Conservation (phyloP, 768 basidiomycete species). For the Lentinula sp. region DNA sequence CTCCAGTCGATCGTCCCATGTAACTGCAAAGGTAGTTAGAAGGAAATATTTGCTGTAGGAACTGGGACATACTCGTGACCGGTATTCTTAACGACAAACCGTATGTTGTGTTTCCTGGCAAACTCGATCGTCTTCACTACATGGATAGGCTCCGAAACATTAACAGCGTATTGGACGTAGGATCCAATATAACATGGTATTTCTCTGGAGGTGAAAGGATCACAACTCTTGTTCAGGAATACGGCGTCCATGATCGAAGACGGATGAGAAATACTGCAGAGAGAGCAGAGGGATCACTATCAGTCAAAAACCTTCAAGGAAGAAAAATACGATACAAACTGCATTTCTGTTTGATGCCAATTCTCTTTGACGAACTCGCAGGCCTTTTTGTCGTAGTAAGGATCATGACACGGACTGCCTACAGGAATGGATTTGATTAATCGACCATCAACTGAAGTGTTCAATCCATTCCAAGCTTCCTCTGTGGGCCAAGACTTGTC, state of each 20-base stretch:
- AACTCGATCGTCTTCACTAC: constrained; percentile 9
- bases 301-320: background rate
- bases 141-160: constrained; percentile 1
- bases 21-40: constrained; percentile 6
- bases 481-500: constrained; percentile 9
- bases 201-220: constrained; percentile 11
- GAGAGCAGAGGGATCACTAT: too few species aligned
- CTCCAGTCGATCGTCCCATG: constrained; percentile 10
- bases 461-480: constrained; percentile 8
- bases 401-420: constrained; percentile 9
- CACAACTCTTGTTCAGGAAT: constrained; percentile 15
- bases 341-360: constrained; percentile 10
- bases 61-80: constrained; percentile 10
- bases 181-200: constrained; percentile 11
- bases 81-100: constrained; percentile 14
- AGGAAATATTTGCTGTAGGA: background rate
- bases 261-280: constrained; percentile 6
- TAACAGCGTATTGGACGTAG: constrained; percentile 15
- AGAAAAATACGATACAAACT: constrained; percentile 7
- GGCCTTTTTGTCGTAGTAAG: constrained; percentile 4
- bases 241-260: constrained; percentile 16
- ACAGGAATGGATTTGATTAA: constrained; percentile 9
- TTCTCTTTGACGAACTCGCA: constrained; percentile 6
- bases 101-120: constrained; percentile 13
- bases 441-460: constrained; percentile 9